Percentiles rank a stretch among this genome's conserved stretches.
These are phyloP conservation scores for Aspergillus pseudoterreus DNA, from an alignment of 2,329 filamentous ascomycete genomes.

Conservation along the genomic window DNA sequence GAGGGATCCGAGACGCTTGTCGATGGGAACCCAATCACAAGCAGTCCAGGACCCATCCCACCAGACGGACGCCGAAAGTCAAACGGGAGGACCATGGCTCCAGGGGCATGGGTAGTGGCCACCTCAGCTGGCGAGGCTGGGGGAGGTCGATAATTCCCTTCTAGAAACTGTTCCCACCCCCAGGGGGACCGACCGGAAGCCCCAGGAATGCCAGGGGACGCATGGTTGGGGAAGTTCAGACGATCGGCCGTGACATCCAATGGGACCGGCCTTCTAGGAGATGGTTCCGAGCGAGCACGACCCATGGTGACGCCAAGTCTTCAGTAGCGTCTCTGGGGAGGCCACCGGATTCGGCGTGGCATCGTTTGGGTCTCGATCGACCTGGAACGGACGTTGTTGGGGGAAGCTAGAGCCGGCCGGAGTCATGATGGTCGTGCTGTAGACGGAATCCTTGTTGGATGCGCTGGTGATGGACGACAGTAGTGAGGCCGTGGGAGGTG, in stretches of 20 bases:
- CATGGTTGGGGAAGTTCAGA: slow-evolving; percentile 9
- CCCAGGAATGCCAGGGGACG: slow-evolving; percentile 7
- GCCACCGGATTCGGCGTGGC: background rate
- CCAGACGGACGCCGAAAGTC: slow-evolving; percentile 1
- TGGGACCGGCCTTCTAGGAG: slow-evolving; percentile 2
- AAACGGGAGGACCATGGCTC: slow-evolving; percentile 1
- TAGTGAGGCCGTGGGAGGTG: too few species aligned
- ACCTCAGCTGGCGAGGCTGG: background rate
- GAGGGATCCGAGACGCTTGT: background rate
- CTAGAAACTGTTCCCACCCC: slow-evolving; percentile 6
- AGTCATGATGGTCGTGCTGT: background rate
- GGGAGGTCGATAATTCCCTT: background rate
- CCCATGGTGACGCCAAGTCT: slow-evolving; percentile 10
- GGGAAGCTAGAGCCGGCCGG: too few species aligned
- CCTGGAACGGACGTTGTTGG: too few species aligned
- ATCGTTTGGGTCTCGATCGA: background rate
- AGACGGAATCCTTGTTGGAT: background rate
- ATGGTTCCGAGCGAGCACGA: slow-evolving; percentile 1
- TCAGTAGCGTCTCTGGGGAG: slow-evolving; percentile 4
- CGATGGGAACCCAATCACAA: background rate
- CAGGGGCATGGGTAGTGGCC: slow-evolving; percentile 2
- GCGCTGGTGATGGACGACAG: background rate
- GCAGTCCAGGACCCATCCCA: background rate
- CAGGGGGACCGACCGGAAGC: slow-evolving; percentile 2
- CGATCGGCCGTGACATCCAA: slow-evolving; percentile 9